Base-by-base conservation (phyloP, 768 basidiomycete genomes). In the Pisolithus microcarpus region DNA sequence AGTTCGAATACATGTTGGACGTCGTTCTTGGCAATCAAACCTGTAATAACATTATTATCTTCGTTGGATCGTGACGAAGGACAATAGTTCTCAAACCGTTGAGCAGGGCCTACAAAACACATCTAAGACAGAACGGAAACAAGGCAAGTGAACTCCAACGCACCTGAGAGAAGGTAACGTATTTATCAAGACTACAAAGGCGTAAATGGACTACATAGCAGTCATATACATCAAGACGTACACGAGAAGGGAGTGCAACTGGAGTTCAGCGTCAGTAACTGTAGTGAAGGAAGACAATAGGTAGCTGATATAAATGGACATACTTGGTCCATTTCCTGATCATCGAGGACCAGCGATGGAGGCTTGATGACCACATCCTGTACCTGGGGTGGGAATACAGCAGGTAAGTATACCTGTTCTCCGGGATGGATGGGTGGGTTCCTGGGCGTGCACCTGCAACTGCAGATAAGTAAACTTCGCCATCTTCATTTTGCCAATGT, bases 161-260 rank as follows among this genome's bases (percentile, higher is more conserved):
- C 45, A 65, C 62, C 21, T 63, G 65, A n/a, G 64, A 65, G 40
- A 65, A 65, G 2, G 56, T 56, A 5, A 58, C 45, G 10, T 67
- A 65, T 67, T 65, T 65, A 3, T 64, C 61, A 3, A 65, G 53
- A 26, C 64, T 65, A 74, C 60, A 42, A 74, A 76, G 61, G 76
- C 77, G 50, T 82, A 38, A 78, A 61, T 9, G 65, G 73, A 45
- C 16, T 2, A 21, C 8, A 21, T n/a, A 5, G 1, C 47, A 8
- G 26, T 40, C 19, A 19, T 23, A 9, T 46, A 30, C 44, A 26
- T 21, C 16, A 37, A 61, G 10, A 43, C 79, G 50, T 60, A 84
- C 81, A 80, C 73, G n/a, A 84, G 70, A 23, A 83, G 70, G 2
- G 76, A 70, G 55, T 84, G 81, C 8, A 83, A 66, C 80, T 83